Evolutionary conservation across 139 green algal species (phyloP).

Genomic region (Chlorella ohadii): DNA sequence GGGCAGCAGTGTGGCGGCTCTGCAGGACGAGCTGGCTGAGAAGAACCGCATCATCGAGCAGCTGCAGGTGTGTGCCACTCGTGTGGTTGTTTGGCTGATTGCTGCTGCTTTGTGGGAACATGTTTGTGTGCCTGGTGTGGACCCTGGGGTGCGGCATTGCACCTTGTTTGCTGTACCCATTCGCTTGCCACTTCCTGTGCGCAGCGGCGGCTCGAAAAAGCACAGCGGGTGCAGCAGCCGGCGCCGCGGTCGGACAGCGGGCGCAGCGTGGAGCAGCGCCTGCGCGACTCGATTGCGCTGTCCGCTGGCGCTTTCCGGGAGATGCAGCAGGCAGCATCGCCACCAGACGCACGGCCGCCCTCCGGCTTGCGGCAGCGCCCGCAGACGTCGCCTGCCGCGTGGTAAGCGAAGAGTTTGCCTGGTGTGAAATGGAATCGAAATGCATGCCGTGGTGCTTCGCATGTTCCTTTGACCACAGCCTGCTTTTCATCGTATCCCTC

Average conservation of each 20-base stretch:
- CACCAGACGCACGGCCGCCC: not conserved
- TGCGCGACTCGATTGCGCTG: slow-evolving; percentile 9
- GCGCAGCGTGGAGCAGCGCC: not conserved
- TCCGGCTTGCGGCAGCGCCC: not conserved
- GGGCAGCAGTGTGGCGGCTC: slow-evolving; percentile 6
- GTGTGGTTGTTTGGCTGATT: too few species aligned
- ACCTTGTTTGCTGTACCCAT: too few species aligned
- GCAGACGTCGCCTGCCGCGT: not conserved
- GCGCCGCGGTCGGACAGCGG: not conserved
- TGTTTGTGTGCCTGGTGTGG: too few species aligned
- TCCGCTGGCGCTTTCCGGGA: not conserved
- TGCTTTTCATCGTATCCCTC: too few species aligned
- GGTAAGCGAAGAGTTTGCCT: too few species aligned
- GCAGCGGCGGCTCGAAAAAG: slow-evolving; percentile 24
- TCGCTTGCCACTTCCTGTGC: not conserved
- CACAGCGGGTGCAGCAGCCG: not conserved
- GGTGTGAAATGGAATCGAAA: too few species aligned
- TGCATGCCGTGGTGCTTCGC: too few species aligned
- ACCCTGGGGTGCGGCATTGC: too few species aligned
- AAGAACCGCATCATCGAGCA: slow-evolving; percentile 29
- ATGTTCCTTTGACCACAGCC: too few species aligned
- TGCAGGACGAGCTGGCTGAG: slow-evolving; percentile 25
- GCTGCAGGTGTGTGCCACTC: slow-evolving; percentile 30
- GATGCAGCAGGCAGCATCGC: not conserved
- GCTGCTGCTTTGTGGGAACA: too few species aligned